These are phyloP conservation scores for Phytophthora podocarpi DNA, from an alignment of 352 stramenopile genomes.

Conservation along the genomic window DNA sequence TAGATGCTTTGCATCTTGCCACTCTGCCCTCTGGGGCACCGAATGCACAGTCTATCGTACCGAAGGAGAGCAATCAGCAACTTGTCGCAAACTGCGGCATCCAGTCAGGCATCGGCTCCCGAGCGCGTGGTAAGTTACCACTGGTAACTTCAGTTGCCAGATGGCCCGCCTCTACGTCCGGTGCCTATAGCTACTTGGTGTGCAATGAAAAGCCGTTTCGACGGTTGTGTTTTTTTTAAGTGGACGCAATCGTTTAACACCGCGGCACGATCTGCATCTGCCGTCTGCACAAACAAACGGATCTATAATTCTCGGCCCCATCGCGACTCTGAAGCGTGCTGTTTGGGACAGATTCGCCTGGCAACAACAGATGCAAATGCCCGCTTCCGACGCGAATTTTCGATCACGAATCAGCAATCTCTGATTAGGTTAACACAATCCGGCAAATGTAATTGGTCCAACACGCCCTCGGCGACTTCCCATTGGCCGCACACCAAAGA, in stretches of 20 bases:
- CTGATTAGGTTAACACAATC: conserved; percentile 21
- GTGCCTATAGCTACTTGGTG: conserved; percentile 4
- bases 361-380: not conserved
- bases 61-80: not conserved
- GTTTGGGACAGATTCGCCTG: conserved; percentile 12
- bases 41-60: not conserved
- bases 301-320: conserved; percentile 1
- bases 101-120: not conserved
- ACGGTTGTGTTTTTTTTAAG: too few species aligned
- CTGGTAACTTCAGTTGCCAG: not conserved
- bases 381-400: not conserved
- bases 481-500: conserved; percentile 9
- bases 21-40: too few species aligned
- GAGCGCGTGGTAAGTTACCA: too few species aligned
- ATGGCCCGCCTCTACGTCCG: conserved; percentile 4
- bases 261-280: too few species aligned
- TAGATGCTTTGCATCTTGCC: too few species aligned
- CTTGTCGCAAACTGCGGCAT: not conserved
- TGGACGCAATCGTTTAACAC: conserved; percentile 13
- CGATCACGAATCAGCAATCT: conserved; percentile 15
- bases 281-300: too few species aligned
- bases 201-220: not conserved
- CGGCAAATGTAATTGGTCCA: conserved; percentile 8
- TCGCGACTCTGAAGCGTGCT: conserved; percentile 4
- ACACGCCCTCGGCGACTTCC: not conserved